Evolutionary conservation across 768 basidiomycete species (phyloP), one percentile per base, ranked within the genome.

Genomic region (Psilocybe subaeruginosa): DNA sequence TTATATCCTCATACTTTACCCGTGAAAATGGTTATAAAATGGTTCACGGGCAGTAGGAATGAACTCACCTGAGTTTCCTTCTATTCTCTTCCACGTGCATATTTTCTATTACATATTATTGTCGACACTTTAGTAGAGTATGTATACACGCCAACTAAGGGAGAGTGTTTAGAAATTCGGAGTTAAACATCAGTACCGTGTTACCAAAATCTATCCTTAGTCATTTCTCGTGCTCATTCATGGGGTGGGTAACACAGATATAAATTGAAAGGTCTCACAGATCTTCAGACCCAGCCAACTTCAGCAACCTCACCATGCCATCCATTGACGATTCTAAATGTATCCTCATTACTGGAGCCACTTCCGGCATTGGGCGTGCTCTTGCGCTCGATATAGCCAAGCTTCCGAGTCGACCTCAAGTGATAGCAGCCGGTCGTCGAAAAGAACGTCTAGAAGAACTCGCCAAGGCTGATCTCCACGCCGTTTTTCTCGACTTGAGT

Each of bases 311-410:
- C 50, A 27, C 60, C 49, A 75, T 73, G 71, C 70, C 77, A 55
- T 72, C 71, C 54, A 82, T 85, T 60, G 71, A 77, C 65, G 74
- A 80, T 68, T 76, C 75, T 29, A 82, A 80, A 70, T 84, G 82
- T 58, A 71, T 85, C 62, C 78, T 86, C 55, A 73, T 86, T 59
- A 77, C 82, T 50, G 84, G 85, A n/a, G 85, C 84, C 2, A 86
- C 86, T 3, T 73, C 83, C 31, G 85, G 86, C 33, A 82, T 87
- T 33, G 86, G 87, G 16, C 81, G 84, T 3, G 79, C 80, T 37
- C 79, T 88, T 5, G 85, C 85, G 5, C 74, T 83, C 8, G 76
- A 78, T 19, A 74, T 86, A 46, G 76, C 82, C 31, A 71, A 69
- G 30, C 74, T 86, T 1, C 81, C 83, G 0, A 79, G 78, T 43